Evolutionary conservation across 306 rosid species (phyloP), one percentile per base, ranked within the genome.

Genomic region (Nissolia schottii): DNA sequence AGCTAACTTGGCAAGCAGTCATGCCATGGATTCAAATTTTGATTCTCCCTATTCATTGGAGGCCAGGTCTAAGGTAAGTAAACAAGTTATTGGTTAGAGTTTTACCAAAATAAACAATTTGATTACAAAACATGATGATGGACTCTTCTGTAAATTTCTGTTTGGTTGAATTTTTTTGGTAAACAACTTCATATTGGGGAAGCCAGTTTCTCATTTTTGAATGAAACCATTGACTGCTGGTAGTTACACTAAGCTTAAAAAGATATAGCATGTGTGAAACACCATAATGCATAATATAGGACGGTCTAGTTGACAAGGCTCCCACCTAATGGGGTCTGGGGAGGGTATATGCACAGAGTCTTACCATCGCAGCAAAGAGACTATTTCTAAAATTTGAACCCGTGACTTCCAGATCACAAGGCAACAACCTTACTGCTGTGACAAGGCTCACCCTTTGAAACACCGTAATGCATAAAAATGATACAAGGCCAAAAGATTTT

Each of bases 41-140:
- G 97, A 94, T 29, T 91, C 97, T 13, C 97, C 99, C 19, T 94
- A 86, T 79, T 81, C 94, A 41, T 67, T 88, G 82, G 99, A 94
- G 81, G 99, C 97, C 71, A 83, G 89, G 67, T 77, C 96, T 53
- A 86, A 65, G 92, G 97, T 94, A 75, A 78, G 49, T 29, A 19
- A 22, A 73, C 50, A 60, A 66, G 8, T 41, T 57, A 18, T n/a
- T 55, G 41, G 8, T 29, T n/a, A 45, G n/a, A 40, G 34, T 35
- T 49, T 24, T 23, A 28, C 31, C 50, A 4, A 14, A 9, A 20
- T 20, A 43, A 49, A 18, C 1, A 58, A 2, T 2, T 3, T 18
- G 6, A n/a, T 61, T n/a, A 58, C 29, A 29, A 63, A 70, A 64
- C 38, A 34, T n/a, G 55, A 56, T 27, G 23, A 31, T 57, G 57